These are phyloP conservation scores for Tulasnella sp. DNA, from an alignment of 768 basidiomycete genomes.

Conservation along the genomic window DNA sequence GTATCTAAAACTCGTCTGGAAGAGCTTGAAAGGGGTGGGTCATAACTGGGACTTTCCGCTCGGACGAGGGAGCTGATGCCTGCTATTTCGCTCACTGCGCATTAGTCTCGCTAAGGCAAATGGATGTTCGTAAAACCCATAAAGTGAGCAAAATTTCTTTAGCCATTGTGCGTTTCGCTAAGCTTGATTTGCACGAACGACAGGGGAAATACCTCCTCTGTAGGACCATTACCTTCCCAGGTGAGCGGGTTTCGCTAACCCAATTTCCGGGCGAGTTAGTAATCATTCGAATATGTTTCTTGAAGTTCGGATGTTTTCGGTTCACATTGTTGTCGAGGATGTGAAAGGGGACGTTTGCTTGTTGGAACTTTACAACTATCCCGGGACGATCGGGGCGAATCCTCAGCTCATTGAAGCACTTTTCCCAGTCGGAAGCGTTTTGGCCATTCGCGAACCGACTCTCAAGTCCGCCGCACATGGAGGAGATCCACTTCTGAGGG, in stretches of 20 bases:
- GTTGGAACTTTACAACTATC: slow-evolving; percentile 43
- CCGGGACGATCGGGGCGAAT: slow-evolving; percentile 38
- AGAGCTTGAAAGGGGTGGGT: not conserved
- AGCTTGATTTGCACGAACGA: not conserved
- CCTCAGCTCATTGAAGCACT: slow-evolving; percentile 40
- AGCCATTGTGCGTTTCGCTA: not conserved
- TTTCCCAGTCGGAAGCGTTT: slow-evolving; percentile 42
- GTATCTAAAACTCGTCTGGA: slow-evolving; percentile 7
- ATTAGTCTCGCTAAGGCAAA: not conserved
- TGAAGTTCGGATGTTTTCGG: slow-evolving; percentile 15
- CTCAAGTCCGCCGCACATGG: slow-evolving; percentile 35
- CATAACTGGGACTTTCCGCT: not conserved
- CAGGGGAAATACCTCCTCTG: slow-evolving; percentile 26
- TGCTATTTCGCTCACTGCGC: not conserved
- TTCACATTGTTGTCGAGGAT: slow-evolving; percentile 41
- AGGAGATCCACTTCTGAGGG: slow-evolving; percentile 38
- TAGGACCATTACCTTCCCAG: not conserved
- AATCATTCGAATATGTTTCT: not conserved
- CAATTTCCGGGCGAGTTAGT: not conserved
- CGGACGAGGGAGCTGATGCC: not conserved
- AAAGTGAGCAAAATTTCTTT: not conserved
- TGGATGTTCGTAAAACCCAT: slow-evolving; percentile 23
- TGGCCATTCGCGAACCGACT: slow-evolving; percentile 45
- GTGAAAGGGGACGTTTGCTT: slow-evolving; percentile 38
- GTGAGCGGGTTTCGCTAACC: not conserved